These are phyloP conservation scores for Lasiodiplodia gonubiensis DNA, from an alignment of 2,329 filamentous ascomycete species.

Conservation along the genomic window DNA sequence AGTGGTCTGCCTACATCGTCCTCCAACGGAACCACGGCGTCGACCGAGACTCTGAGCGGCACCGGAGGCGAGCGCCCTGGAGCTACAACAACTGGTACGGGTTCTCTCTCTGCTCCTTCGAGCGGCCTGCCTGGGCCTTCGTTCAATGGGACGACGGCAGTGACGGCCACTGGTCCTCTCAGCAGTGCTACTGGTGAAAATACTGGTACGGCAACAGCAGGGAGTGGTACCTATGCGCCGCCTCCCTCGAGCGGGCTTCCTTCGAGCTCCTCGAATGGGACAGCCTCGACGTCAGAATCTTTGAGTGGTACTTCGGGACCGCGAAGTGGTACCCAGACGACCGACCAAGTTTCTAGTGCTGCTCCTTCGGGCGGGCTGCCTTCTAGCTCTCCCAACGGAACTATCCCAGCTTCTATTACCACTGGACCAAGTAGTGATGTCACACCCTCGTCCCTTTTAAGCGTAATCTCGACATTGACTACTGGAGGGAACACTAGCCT, in stretches of 20 bases:
- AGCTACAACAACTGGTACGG: not conserved
- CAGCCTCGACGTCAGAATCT: too few species aligned
- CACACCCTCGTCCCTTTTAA: not conserved
- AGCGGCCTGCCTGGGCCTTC: not conserved
- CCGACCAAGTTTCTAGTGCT: too few species aligned
- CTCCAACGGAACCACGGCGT: not conserved
- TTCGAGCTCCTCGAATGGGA: not conserved
- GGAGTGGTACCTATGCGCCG: not conserved
- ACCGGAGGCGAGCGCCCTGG: not conserved
- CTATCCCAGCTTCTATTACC: not conserved
- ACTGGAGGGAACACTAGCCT: not conserved
- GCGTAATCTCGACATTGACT: not conserved
- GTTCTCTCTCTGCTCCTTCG: not conserved
- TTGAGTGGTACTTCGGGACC: too few species aligned
- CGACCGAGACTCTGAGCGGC: not conserved
- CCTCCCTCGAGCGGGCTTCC: not conserved
- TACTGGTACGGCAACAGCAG: not conserved
- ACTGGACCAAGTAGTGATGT: not conserved
- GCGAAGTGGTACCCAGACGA: too few species aligned
- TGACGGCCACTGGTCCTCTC: not conserved
- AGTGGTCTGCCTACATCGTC: conserved; percentile 4
- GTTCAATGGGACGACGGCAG: not conserved
- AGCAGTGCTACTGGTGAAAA: not conserved
- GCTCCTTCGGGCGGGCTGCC: not conserved
- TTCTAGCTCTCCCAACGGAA: conserved; percentile 2